Evolutionary conservation across 164 flowering plant genomes (phyloP).

Genomic region (grape (Vitis vinifera)): DNA sequence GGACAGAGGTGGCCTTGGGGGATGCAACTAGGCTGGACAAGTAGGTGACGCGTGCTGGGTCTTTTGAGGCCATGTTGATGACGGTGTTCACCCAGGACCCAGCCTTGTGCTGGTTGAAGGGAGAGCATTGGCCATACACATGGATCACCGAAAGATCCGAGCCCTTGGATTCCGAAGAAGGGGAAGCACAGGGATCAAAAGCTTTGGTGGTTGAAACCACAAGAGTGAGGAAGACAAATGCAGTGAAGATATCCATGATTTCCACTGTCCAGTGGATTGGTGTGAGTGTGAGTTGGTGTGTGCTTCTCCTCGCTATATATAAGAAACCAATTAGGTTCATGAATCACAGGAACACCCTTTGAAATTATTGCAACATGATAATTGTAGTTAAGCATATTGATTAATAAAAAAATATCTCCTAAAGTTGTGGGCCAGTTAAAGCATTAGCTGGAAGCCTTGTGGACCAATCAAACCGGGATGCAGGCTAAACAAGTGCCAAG

Average conservation of each 20-base stretch:
- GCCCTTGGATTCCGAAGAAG: constrained; percentile 17
- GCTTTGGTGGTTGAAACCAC: constrained; percentile 28
- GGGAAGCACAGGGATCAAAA: constrained; percentile 41
- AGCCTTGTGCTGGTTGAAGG: constrained; percentile 53
- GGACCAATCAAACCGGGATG: too few relatives aligned
- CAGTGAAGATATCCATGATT: constrained; percentile 31
- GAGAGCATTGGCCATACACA: constrained; percentile 79
- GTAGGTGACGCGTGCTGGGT: constrained; percentile 59
- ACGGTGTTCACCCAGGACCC: constrained; percentile 54
- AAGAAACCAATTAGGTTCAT: not conserved
- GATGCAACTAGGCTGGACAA: constrained; percentile 40
- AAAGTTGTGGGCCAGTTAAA: too few relatives aligned
- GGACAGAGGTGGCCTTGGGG: constrained; percentile 43
- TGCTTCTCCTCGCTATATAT: not conserved
- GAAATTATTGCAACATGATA: too few relatives aligned
- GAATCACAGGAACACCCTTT: constrained; percentile 26
- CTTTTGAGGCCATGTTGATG: constrained; percentile 74
- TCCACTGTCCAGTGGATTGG: too few relatives aligned
- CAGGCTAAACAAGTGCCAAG: too few relatives aligned
- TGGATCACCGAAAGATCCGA: constrained; percentile 67
- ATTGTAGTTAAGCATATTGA: too few relatives aligned
- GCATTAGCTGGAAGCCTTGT: too few relatives aligned
- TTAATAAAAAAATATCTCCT: too few relatives aligned
- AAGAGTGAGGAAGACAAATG: constrained; percentile 33
- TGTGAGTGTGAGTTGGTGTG: not conserved